Percentiles rank a stretch among this genome's conserved stretches.
Conservation (phyloP, 345 rosid genomes). For the Geranium brycei region DNA sequence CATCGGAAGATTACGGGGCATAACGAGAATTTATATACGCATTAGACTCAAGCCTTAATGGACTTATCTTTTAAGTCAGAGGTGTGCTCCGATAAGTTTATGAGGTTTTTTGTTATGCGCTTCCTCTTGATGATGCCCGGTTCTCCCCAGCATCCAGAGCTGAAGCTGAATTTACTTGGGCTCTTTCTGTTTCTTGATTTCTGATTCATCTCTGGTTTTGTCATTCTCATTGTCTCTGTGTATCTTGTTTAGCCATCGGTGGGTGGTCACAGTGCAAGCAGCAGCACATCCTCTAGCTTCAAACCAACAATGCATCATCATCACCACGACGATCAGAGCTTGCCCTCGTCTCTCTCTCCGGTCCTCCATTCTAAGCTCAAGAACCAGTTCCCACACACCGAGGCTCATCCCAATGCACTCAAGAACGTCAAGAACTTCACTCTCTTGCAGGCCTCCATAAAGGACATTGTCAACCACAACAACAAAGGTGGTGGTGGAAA, state of each 20-base stretch:
- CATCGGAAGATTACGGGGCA: no score
- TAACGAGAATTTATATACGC: constrained; percentile 12
- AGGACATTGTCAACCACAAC: constrained; percentile 35
- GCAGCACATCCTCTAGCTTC: constrained; percentile 14
- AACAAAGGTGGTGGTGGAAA: constrained; percentile 23
- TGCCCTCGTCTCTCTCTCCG: constrained; percentile 29
- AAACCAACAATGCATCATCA: constrained; percentile 12
- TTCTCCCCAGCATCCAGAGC: no score
- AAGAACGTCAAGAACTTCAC: constrained; percentile 42
- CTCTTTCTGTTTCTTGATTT: no score
- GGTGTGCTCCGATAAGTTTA: no score
- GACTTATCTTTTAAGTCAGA: no score
- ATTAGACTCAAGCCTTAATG: no score
- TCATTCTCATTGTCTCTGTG: no score
- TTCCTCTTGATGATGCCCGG: no score
- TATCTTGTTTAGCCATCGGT: constrained; percentile 19
- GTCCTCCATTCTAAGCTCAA: constrained; percentile 8
- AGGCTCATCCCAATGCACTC: constrained; percentile 44
- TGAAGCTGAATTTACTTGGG: no score
- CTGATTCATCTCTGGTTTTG: no score
- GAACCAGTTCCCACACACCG: constrained; percentile 15
- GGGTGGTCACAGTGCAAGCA: constrained; percentile 17
- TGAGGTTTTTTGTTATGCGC: no score
- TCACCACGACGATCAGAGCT: neutral
- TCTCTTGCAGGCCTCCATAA: constrained; percentile 42